Evolutionary conservation across 2,329 filamentous ascomycete genomes (phyloP).

Genomic region (Fusarium neocosmosporiellum): DNA sequence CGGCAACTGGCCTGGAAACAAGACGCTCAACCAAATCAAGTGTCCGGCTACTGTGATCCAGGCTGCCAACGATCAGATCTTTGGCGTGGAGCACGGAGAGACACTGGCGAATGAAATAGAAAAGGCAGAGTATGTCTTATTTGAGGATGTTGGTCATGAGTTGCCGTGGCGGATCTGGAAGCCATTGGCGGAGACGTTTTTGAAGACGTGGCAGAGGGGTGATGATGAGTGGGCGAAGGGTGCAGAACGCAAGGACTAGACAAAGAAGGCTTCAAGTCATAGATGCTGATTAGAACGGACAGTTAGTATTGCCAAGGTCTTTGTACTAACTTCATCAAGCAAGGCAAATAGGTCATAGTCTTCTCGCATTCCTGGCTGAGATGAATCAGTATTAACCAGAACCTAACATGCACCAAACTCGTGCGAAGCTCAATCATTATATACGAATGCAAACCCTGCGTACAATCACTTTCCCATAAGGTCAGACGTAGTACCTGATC

Average conservation of each 20-base stretch:
- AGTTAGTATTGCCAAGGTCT: no score
- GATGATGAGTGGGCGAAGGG: constrained; percentile 12
- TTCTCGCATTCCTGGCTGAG: no score
- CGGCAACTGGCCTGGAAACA: constrained; percentile 36
- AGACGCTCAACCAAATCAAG: constrained; percentile 34
- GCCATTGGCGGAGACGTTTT: background rate
- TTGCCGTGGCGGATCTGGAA: constrained; percentile 28
- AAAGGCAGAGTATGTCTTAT: constrained; percentile 36
- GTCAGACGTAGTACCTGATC: background rate
- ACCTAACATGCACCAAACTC: background rate
- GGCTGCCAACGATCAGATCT: constrained; percentile 44
- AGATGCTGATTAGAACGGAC: no score
- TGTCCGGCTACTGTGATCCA: constrained; percentile 46
- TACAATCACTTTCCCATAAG: background rate
- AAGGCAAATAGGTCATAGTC: no score
- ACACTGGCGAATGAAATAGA: constrained; percentile 39
- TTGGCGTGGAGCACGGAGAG: constrained; percentile 42
- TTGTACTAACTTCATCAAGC: no score
- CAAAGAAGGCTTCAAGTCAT: no score
- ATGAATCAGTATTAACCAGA: background rate
- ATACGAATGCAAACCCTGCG: background rate
- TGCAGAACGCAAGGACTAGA: background rate
- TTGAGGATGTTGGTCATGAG: constrained; percentile 38
- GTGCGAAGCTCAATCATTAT: background rate
- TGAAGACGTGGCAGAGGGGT: constrained; percentile 15